Evolutionary conservation across 257 asterid genomes (phyloP).

Genomic region (Galeopsis tetrahit): DNA sequence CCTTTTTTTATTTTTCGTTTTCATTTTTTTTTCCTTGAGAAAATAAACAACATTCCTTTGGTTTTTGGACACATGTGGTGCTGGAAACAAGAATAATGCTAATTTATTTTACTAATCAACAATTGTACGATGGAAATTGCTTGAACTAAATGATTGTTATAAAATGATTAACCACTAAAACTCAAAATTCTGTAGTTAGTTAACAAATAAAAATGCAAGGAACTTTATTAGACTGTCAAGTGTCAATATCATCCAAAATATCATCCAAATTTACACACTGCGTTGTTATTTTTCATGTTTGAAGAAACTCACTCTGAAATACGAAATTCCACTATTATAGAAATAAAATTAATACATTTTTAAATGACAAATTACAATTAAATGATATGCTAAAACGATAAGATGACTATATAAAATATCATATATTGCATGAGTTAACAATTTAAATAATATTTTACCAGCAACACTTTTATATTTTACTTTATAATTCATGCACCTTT

Average conservation of each 20-base stretch:
- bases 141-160: background rate
- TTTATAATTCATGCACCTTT: no score
- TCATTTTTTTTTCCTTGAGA: background rate
- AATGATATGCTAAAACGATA: no score
- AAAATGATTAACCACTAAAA: background rate
- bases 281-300: no score
- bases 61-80: conserved; percentile 31
- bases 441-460: no score
- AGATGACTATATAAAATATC: no score
- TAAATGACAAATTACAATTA: no score
- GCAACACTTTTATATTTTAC: no score
- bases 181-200: background rate
- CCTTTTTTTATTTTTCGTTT: background rate
- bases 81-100: conserved; percentile 21
- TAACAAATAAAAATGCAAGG: background rate
- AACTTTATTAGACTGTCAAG: background rate
- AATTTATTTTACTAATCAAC: conserved; percentile 20
- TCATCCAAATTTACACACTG: no score
- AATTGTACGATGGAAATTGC: background rate
- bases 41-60: conserved; percentile 22
- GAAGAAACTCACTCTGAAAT: no score
- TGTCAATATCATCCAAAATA: no score
- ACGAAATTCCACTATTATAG: background rate
- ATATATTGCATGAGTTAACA: no score
- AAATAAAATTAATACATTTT: no score